Evolutionary conservation across 1,284 basidiomycete genomes (phyloP).

Genomic region (Ganoderma meredithae): DNA sequence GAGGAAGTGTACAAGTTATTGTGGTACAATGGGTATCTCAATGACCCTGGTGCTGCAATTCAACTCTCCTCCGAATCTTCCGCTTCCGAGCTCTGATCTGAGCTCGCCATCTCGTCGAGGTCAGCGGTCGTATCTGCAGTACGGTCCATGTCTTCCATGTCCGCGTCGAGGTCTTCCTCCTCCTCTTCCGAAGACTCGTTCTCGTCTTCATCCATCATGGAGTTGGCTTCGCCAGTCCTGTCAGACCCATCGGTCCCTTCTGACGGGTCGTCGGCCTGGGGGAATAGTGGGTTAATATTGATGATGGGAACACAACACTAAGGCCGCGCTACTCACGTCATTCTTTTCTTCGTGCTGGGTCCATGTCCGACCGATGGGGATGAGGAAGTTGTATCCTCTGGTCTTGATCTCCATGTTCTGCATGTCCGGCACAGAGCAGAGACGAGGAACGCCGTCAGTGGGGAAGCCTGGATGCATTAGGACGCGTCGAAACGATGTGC

Average conservation of each 20-base stretch:
- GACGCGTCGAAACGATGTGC: slow-evolving; percentile 34
- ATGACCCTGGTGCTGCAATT: too few species aligned
- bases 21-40: slow-evolving; percentile 4
- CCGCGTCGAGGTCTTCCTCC: slow-evolving; percentile 66
- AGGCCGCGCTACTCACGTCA: slow-evolving; percentile 58
- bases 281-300: not conserved
- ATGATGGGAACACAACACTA: not conserved
- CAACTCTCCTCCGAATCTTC: slow-evolving; percentile 18
- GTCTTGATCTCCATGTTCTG: slow-evolving; percentile 68
- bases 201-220: slow-evolving; percentile 47
- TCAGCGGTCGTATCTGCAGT: slow-evolving; percentile 50
- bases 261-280: slow-evolving; percentile 55
- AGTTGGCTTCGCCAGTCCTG: slow-evolving; percentile 44
- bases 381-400: slow-evolving; percentile 70
- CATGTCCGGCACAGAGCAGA: not conserved
- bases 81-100: slow-evolving; percentile 26
- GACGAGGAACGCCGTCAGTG: slow-evolving; percentile 4
- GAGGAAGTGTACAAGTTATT: not conserved
- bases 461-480: not conserved
- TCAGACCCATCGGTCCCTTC: slow-evolving; percentile 54
- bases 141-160: slow-evolving; percentile 77
- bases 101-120: slow-evolving; percentile 38
- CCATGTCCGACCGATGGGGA: slow-evolving; percentile 75
- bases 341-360: slow-evolving; percentile 86
- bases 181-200: slow-evolving; percentile 45